phyloP scores from a whole-genome alignment of 2,329 filamentous ascomycete genomes.

The Claviceps sorghi region DNA sequence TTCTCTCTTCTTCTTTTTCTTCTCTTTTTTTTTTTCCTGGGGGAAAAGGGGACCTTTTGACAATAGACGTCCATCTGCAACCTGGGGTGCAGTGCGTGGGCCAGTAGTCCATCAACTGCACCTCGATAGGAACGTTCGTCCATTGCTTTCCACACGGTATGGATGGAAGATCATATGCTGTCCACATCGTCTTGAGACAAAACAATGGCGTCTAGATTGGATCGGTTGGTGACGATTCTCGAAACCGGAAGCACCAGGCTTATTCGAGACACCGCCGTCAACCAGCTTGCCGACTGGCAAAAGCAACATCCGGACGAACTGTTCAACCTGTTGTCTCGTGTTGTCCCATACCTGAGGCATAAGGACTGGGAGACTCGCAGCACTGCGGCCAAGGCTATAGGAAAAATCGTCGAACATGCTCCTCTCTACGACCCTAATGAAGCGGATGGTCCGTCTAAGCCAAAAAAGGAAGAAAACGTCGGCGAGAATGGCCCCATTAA shows the following conservation, averaged over 20 bases:
- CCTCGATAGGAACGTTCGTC: slow-evolving; percentile 5
- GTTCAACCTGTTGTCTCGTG: slow-evolving; percentile 83
- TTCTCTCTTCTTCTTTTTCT: too few relatives aligned
- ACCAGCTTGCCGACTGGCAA: slow-evolving; percentile 93
- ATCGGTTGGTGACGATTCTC: slow-evolving; percentile 76
- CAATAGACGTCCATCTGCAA: not conserved
- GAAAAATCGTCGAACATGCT: slow-evolving; percentile 84
- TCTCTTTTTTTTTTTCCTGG: too few relatives aligned
- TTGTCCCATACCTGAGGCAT: slow-evolving; percentile 88
- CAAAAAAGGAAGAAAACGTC: slow-evolving; percentile 25
- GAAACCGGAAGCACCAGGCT: slow-evolving; percentile 94
- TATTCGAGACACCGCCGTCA: slow-evolving; percentile 92
- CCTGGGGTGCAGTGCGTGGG: slow-evolving; percentile 9
- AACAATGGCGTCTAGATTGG: slow-evolving; percentile 41
- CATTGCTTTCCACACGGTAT: not conserved
- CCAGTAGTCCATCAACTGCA: slow-evolving; percentile 8
- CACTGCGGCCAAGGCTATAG: slow-evolving; percentile 84
- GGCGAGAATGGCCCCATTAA: slow-evolving; percentile 34
- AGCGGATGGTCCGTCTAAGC: slow-evolving; percentile 40
- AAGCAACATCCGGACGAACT: slow-evolving; percentile 96
- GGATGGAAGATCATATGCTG: slow-evolving; percentile 8
- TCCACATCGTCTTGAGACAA: slow-evolving; percentile 10
- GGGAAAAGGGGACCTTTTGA: not conserved
- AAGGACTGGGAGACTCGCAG: slow-evolving; percentile 96
- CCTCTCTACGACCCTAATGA: slow-evolving; percentile 77